Conservation (phyloP, 306 rosid genomes). For the Citrullus amarus region DNA sequence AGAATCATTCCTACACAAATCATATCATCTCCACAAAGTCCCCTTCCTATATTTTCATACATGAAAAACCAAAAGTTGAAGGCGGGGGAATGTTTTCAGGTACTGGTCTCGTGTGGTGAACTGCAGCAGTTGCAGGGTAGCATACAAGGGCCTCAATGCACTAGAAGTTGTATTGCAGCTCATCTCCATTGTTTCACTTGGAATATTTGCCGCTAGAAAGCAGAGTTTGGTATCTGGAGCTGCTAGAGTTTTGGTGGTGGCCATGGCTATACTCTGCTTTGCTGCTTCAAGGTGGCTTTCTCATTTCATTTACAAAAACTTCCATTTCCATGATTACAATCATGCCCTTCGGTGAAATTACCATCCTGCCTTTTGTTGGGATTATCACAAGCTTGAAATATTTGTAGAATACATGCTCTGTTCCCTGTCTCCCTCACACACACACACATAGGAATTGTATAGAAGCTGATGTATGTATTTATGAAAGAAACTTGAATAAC, state of each 20-base stretch:
- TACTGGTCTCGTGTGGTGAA: slow-evolving; percentile 79
- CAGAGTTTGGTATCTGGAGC: slow-evolving; percentile 27
- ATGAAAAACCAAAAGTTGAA: neutral
- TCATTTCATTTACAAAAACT: slow-evolving; percentile 59
- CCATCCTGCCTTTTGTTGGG: neutral
- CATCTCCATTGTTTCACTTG: slow-evolving; percentile 45
- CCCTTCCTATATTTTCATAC: neutral
- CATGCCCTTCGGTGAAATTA: slow-evolving; percentile 36
- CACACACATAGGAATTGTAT: neutral
- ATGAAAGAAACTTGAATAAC: neutral
- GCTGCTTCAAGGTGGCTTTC: slow-evolving; percentile 65
- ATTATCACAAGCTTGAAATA: neutral
- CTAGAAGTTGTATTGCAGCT: slow-evolving; percentile 60
- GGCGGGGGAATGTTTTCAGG: slow-evolving; percentile 24
- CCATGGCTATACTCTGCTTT: slow-evolving; percentile 44
- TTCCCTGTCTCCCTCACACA: neutral
- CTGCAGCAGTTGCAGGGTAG: slow-evolving; percentile 67
- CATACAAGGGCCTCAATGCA: slow-evolving; percentile 49
- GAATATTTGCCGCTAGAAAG: slow-evolving; percentile 54
- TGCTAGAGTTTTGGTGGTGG: slow-evolving; percentile 37
- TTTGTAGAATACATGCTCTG: neutral
- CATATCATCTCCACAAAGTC: neutral
- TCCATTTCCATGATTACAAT: slow-evolving; percentile 67
- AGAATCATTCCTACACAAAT: neutral
- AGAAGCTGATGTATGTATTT: neutral